Evolutionary conservation across 192 early-diverging fungal species (phyloP), one percentile per base, ranked within the genome.

Genomic region (Dispira parvispora): DNA sequence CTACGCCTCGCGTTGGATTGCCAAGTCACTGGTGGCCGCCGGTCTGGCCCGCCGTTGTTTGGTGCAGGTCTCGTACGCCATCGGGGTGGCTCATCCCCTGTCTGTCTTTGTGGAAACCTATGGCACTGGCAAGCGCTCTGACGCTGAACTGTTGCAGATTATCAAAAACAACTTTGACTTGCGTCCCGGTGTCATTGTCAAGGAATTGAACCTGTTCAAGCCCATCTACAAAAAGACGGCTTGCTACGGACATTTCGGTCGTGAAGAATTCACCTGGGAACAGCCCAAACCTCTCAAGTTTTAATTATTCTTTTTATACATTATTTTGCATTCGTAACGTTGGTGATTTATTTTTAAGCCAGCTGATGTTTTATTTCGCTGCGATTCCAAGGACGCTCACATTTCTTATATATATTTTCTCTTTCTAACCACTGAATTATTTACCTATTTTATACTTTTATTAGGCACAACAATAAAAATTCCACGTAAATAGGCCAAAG

Each of bases 151-250:
- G 42, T 82, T 99, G 58, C 69, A 76, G 56, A 96, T 99, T 73
- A 86, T 99, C 80, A 89, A 91, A 80, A 84, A 88, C 71, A 99
- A 97, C 90, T 99, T 94, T 73, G 92, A 99, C 75, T 86, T 99
- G 71, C 92, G 94, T 62, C 96, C 96, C 49, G 96, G 96, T 79
- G 84, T 88, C 71, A 96, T 99, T 70, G 94, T 96, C 79, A 87
- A 92, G 82, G 90, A 96, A 80, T 84, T 99, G 60, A 87, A 97
- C 73, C 87, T 99, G 64, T 94, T 87, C 87, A 89, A 92, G 82
- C 96, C 96, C 72, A 90, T 90, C 78, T 99, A 97, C 87, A 81
- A 83, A 72, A 78, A 91, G 78, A 94, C 96, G 62, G 96, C 96
- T 49, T 84, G 88, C 75, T 99, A 99, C 78, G 96, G 88, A 64